phyloP scores from a whole-genome alignment of 495 filamentous ascomycete species.

The Extremus antarcticus region DNA sequence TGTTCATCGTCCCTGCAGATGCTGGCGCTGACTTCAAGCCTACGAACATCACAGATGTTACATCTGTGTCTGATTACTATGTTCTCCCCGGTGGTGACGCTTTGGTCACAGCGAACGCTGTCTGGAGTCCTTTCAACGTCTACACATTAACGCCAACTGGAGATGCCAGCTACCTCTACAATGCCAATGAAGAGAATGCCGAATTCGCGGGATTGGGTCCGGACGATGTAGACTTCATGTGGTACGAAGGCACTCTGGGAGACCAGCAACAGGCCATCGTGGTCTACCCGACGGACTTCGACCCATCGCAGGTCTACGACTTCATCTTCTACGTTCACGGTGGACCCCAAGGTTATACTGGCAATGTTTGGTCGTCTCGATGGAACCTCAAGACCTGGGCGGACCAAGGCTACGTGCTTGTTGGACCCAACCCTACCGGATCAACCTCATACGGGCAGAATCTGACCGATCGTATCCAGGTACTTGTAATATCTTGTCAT shows the following conservation, averaged over 20 bases:
- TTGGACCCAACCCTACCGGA: conserved; percentile 66
- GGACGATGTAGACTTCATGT: not conserved
- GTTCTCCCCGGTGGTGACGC: conserved; percentile 18
- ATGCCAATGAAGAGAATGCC: conserved; percentile 1
- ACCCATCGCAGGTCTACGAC: conserved; percentile 63
- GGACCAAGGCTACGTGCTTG: conserved; percentile 80
- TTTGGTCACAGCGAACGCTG: conserved; percentile 8
- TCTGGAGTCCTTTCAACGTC: not conserved
- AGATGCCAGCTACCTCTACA: conserved; percentile 1
- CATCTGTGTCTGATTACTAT: conserved; percentile 19
- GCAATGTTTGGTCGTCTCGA: conserved; percentile 70
- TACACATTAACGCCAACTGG: not conserved
- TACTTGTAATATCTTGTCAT: conserved; percentile 39
- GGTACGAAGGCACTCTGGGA: conserved; percentile 3
- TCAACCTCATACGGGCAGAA: conserved; percentile 72
- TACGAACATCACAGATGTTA: conserved; percentile 9
- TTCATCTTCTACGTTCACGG: conserved; percentile 79
- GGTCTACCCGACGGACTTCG: conserved; percentile 63
- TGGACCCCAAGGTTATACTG: conserved; percentile 79
- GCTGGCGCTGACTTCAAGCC: conserved; percentile 29
- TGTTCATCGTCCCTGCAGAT: conserved; percentile 30
- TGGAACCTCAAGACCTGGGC: conserved; percentile 92
- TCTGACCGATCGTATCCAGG: not conserved
- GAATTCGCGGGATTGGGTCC: conserved; percentile 2
- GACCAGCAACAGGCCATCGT: conserved; percentile 3